Conservation (phyloP, 352 stramenopile species). For the Phytophthora citricola region DNA sequence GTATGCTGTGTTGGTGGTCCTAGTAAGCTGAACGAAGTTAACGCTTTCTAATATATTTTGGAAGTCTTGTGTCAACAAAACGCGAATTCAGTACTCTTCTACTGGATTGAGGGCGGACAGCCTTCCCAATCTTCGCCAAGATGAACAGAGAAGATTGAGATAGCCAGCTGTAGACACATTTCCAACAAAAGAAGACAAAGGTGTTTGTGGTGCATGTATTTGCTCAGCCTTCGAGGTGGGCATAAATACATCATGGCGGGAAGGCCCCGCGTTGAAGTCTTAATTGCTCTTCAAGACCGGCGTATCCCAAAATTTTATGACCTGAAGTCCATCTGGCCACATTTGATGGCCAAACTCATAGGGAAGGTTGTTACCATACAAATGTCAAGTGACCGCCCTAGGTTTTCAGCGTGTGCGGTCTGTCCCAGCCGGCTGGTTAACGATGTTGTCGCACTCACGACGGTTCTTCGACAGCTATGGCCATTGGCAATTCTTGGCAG, state of each 20-base stretch:
- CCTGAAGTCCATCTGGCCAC: constrained; percentile 29
- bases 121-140: constrained; percentile 1
- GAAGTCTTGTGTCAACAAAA: too few relatives aligned
- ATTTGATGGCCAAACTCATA: constrained; percentile 31
- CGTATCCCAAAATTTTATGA: constrained; percentile 25
- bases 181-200: constrained; percentile 12
- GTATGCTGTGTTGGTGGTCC: too few relatives aligned
- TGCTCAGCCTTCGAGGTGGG: background rate
- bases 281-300: background rate
- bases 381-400: constrained; percentile 11
- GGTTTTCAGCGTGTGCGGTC: constrained; percentile 13
- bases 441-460: constrained; percentile 24
- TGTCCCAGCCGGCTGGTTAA: constrained; percentile 25
- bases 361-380: constrained; percentile 32
- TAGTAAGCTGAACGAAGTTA: too few relatives aligned
- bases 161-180: constrained; percentile 1
- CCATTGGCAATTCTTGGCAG: background rate
- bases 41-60: background rate
- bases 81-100: background rate
- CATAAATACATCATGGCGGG: background rate
- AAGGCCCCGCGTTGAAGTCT: constrained; percentile 12
- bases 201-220: constrained; percentile 3
- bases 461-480: constrained; percentile 10
- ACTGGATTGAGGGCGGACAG: background rate
- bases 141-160: constrained; percentile 1